These are phyloP conservation scores for Clitocybe nebularis DNA, from an alignment of 1,284 basidiomycete genomes.

Conservation along the genomic window DNA sequence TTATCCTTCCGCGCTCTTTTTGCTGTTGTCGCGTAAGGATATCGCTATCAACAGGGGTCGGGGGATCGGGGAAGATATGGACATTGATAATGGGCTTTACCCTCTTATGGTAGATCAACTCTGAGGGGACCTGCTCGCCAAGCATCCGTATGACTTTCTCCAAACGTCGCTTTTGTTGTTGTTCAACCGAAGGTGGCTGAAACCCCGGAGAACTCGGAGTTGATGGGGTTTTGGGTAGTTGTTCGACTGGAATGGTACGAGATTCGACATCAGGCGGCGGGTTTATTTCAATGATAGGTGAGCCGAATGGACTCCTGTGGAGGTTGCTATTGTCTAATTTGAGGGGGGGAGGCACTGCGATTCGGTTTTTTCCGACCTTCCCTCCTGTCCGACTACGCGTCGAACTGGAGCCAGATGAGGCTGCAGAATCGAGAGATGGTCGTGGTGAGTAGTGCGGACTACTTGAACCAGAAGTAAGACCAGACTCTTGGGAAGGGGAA, in stretches of 20 bases:
- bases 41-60: constrained; percentile 2
- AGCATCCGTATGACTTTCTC: constrained; percentile 17
- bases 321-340: constrained; percentile 11
- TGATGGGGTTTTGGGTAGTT: not conserved
- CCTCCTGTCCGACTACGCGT: constrained; percentile 1
- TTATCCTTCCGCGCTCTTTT: not conserved
- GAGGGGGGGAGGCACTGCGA: constrained; percentile 9
- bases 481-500: not conserved
- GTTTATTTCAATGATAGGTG: constrained; percentile 11
- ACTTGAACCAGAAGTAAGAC: not conserved
- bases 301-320: constrained; percentile 1
- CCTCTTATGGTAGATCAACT: constrained; percentile 12
- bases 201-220: constrained; percentile 9
- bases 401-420: not conserved
- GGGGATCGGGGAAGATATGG: constrained; percentile 14
- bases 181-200: constrained; percentile 12
- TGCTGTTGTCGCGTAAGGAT: not conserved
- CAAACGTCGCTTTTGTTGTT: constrained; percentile 10
- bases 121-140: constrained; percentile 15
- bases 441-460: not conserved
- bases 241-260: not conserved
- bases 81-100: constrained; percentile 2
- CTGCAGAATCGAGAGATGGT: not conserved
- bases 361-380: constrained; percentile 5
- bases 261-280: constrained; percentile 10